Evolutionary conservation across 1,139 yeast genomes (phyloP), one percentile per base, ranked within the genome.

Genomic region (Arxiozyma heterogenica): DNA sequence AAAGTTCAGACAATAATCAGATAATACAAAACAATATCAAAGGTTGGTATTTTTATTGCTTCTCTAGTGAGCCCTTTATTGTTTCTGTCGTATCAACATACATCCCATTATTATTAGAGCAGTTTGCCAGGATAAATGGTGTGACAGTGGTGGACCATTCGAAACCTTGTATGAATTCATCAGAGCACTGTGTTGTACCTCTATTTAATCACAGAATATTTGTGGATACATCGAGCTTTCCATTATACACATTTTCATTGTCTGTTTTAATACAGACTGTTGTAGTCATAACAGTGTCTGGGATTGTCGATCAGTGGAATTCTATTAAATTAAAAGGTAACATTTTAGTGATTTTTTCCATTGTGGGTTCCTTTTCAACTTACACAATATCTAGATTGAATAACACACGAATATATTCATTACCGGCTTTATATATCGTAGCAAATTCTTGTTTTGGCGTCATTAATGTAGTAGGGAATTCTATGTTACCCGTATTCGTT

Each of bases 61-160:
- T 84, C 77, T 87, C 89, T 0, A 80, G 86, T 41, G 90, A 84
- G 63, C 90, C 91, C 0, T 84, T 83, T 63, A 77, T 83, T 11
- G 90, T 84, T 5, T 79, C 85, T 43, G 88, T 84, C 1, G 83
- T 84, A 8, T 83, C 89, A 1, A 83, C 89, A 0, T 84, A 82
- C 64, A 82, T 84, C 9, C 90, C 90, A 0, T 68, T 84, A 23
- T 66, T 84, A 9, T 69, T 84, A 39, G 88, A 84, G 57, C 83
- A 81, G 59, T 75, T 81, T 58, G 90, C 89, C 0, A 73, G 88
- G 34, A 78, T 77, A 47, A 83, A 82, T 62, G 88, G 86, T 25
- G 88, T 83, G 6, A 64, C 74, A 57, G 70, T 77, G 15, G 71
- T 73, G 49, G 86, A 84, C 64, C 80, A 77, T 57, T 57, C 73